phyloP scores from a whole-genome alignment of 257 asterid species.

The Solanum peruvianum region DNA sequence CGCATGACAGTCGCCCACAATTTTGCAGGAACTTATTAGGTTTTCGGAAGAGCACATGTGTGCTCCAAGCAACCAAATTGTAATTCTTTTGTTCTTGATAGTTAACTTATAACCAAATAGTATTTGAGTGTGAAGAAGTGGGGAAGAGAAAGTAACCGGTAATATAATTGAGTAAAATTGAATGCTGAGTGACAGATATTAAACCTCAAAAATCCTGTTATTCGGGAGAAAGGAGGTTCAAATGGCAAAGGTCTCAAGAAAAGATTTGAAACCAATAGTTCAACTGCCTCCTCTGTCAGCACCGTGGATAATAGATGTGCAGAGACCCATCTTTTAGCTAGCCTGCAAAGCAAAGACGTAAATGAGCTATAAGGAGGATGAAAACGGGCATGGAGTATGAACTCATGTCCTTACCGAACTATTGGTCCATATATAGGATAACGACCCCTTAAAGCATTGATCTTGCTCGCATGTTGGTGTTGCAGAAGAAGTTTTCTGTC shows the following conservation, averaged over 20 bases:
- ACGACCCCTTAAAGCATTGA: constrained; percentile 81
- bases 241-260: constrained; percentile 84
- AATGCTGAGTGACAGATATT: not conserved
- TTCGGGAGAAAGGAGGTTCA: constrained; percentile 63
- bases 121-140: not conserved
- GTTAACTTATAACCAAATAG: not conserved
- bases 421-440: constrained; percentile 76
- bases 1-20: not conserved
- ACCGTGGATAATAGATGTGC: constrained; percentile 75
- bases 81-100: not conserved
- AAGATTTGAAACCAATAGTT: constrained; percentile 77
- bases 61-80: not conserved
- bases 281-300: constrained; percentile 81
- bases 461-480: constrained; percentile 86
- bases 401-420: constrained; percentile 50
- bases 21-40: not conserved
- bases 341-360: constrained; percentile 28
- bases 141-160: not conserved
- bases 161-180: not conserved
- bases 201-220: constrained; percentile 77
- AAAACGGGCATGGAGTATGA: not conserved
- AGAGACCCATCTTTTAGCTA: constrained; percentile 97
- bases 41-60: not conserved
- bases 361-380: not conserved
- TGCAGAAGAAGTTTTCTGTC: constrained; percentile 61